Evolutionary conservation across 2,329 filamentous ascomycete genomes (phyloP).

Genomic region (Cytospora piceae): DNA sequence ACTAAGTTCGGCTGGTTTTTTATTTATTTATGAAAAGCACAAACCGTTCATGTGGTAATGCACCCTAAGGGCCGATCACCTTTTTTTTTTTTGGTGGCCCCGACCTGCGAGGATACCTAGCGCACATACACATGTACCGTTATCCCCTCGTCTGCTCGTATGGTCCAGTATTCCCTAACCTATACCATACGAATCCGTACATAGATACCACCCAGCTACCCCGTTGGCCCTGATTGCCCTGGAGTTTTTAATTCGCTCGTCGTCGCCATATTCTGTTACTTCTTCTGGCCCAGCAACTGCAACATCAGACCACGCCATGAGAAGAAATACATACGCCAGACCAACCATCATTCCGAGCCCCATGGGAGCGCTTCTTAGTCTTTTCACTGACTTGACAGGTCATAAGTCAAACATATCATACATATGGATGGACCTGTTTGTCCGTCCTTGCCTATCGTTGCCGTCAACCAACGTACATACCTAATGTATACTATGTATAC

Average conservation of each 20-base stretch:
- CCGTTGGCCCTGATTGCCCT: background rate
- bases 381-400: background rate
- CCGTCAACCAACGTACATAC: no score
- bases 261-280: background rate
- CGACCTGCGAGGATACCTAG: background rate
- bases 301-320: background rate
- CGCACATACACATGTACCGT: background rate
- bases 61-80: background rate
- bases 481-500: no score
- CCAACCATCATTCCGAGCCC: background rate
- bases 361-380: background rate
- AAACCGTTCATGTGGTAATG: background rate
- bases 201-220: background rate
- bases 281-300: background rate
- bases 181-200: background rate
- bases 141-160: background rate
- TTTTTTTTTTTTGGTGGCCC: background rate
- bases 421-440: background rate
- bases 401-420: background rate
- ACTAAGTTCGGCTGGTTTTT: background rate
- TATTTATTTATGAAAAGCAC: background rate
- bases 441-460: background rate
- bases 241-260: background rate
- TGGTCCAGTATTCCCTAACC: background rate
- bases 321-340: background rate